These are phyloP conservation scores for Fusarium sp. DNA, from an alignment of 2,329 filamentous ascomycete species.

Conservation along the genomic window DNA sequence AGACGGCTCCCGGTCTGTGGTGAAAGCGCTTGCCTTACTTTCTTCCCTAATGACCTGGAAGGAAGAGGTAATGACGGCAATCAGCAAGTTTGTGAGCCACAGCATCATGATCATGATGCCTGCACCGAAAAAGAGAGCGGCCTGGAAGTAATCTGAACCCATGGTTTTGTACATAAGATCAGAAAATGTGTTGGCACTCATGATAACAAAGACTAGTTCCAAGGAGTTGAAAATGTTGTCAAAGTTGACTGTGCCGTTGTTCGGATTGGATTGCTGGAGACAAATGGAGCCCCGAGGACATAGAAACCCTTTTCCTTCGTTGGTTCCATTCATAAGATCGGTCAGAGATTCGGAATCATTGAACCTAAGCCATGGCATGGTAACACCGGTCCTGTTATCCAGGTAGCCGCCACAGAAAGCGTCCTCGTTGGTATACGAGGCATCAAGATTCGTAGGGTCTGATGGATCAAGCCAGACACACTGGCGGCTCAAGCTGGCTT, in stretches of 20 bases:
- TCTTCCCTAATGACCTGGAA: slow-evolving; percentile 99
- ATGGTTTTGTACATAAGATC: slow-evolving; percentile 94
- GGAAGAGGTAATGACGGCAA: slow-evolving; percentile 97
- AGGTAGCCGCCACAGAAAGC: slow-evolving; percentile 90
- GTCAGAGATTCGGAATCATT: slow-evolving; percentile 51
- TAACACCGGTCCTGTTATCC: slow-evolving; percentile 63
- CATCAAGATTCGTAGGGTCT: slow-evolving; percentile 62
- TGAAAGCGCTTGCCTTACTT: slow-evolving; percentile 92
- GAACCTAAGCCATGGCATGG: slow-evolving; percentile 72
- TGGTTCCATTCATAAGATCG: slow-evolving; percentile 61
- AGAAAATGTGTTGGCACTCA: slow-evolving; percentile 97
- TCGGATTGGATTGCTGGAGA: slow-evolving; percentile 80
- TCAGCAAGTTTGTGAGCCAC: slow-evolving; percentile 93
- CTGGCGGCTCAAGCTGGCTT: slow-evolving; percentile 78
- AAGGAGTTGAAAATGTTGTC: slow-evolving; percentile 93
- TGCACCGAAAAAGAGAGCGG: slow-evolving; percentile 78
- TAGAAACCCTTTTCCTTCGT: slow-evolving; percentile 80
- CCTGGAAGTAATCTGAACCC: slow-evolving; percentile 87
- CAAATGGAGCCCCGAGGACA: slow-evolving; percentile 87
- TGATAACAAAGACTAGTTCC: slow-evolving; percentile 95
- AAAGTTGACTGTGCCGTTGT: slow-evolving; percentile 87
- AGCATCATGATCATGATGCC: slow-evolving; percentile 91
- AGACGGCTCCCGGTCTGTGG: slow-evolving; percentile 69
- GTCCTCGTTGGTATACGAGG: slow-evolving; percentile 69
- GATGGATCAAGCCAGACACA: slow-evolving; percentile 79